Conservation (phyloP, 2,329 filamentous ascomycete genomes). For the Daldinia sp. region DNA sequence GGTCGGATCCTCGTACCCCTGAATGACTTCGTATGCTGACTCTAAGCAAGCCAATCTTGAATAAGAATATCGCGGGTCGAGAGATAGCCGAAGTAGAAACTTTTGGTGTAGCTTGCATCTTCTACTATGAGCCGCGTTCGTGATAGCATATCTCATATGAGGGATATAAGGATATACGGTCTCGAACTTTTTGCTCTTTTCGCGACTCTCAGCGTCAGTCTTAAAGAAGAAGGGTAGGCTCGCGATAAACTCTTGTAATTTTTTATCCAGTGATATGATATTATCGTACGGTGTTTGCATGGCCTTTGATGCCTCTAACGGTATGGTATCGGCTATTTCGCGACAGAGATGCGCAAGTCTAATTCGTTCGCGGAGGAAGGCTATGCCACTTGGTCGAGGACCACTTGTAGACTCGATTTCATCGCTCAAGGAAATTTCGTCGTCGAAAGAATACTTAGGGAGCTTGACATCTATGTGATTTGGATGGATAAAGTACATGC, state of each 20-base stretch:
- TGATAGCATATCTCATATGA: constrained; percentile 35
- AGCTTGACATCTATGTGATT: constrained; percentile 31
- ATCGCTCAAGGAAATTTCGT: constrained; percentile 12
- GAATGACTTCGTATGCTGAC: constrained; percentile 26
- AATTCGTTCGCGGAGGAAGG: constrained; percentile 33
- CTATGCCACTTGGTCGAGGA: constrained; percentile 25
- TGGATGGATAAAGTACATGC: constrained; percentile 37
- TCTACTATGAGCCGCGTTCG: constrained; percentile 32
- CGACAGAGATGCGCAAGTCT: constrained; percentile 33
- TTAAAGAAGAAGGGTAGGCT: constrained; percentile 6
- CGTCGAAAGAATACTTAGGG: constrained; percentile 27
- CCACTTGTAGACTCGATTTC: neutral
- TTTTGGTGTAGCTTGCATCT: constrained; percentile 36
- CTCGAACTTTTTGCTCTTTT: constrained; percentile 30
- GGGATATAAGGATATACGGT: constrained; percentile 32
- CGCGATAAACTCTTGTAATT: constrained; percentile 20
- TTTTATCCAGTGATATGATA: constrained; percentile 30
- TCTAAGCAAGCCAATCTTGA: constrained; percentile 22
- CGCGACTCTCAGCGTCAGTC: constrained; percentile 29
- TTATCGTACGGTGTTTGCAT: constrained; percentile 28
- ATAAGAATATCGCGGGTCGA: constrained; percentile 21
- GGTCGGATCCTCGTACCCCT: constrained; percentile 16
- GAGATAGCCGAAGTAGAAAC: constrained; percentile 32
- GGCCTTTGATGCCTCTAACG: constrained; percentile 28
- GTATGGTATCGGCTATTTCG: constrained; percentile 5